phyloP scores from a whole-genome alignment of 768 basidiomycete species.

The Phylloporus scabripes region DNA sequence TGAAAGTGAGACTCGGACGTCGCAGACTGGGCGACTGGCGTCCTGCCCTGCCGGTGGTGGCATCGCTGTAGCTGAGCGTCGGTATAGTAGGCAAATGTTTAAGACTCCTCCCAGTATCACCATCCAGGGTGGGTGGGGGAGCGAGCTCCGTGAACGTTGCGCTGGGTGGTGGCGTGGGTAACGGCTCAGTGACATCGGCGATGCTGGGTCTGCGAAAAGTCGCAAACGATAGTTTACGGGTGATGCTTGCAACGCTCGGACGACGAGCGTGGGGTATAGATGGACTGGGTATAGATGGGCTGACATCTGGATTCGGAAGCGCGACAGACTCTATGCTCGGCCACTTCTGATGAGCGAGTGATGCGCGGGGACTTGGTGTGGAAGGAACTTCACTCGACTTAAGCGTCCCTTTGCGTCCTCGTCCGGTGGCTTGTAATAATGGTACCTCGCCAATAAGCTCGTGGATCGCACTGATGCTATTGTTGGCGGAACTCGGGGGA shows the following conservation, averaged over 20 bases:
- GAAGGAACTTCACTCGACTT: slow-evolving; percentile 11
- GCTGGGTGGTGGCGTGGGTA: slow-evolving; percentile 17
- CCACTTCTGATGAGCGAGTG: slow-evolving; percentile 17
- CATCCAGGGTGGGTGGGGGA: slow-evolving; percentile 12
- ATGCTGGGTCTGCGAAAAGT: slow-evolving; percentile 25
- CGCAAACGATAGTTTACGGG: slow-evolving; percentile 30
- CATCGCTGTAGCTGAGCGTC: slow-evolving; percentile 10
- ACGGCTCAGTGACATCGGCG: slow-evolving; percentile 16
- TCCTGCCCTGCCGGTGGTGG: not conserved
- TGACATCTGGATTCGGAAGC: slow-evolving; percentile 4
- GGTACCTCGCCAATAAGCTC: slow-evolving; percentile 7
- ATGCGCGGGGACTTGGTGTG: slow-evolving; percentile 19
- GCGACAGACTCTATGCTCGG: slow-evolving; percentile 19
- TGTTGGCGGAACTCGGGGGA: slow-evolving; percentile 6
- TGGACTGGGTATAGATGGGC: not conserved
- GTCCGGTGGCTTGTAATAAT: slow-evolving; percentile 3
- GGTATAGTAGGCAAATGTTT: slow-evolving; percentile 26
- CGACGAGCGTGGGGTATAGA: slow-evolving; percentile 12
- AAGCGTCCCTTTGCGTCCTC: slow-evolving; percentile 6
- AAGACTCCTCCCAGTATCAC: slow-evolving; percentile 8
- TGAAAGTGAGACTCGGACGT: slow-evolving; percentile 13
- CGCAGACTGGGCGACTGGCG: slow-evolving; percentile 4
- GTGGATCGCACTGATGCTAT: slow-evolving; percentile 8
- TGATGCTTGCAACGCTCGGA: slow-evolving; percentile 28
- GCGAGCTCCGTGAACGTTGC: slow-evolving; percentile 13